These are phyloP conservation scores for Vigna hirtella DNA, from an alignment of 306 rosid species.

Conservation along the genomic window DNA sequence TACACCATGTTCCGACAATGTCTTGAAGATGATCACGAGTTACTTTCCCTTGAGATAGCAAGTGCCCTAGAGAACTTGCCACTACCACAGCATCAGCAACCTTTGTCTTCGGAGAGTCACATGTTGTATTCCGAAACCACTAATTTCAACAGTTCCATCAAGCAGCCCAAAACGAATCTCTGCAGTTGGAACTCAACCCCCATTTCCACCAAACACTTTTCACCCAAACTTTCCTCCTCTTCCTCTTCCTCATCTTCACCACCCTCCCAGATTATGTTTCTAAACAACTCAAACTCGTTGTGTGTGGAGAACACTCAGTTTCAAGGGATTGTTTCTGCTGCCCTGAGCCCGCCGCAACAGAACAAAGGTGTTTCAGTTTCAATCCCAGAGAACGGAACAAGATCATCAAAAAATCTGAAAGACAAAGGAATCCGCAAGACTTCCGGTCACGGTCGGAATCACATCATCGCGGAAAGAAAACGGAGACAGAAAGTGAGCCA, in stretches of 20 bases:
- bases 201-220: not conserved
- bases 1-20: conserved; percentile 48
- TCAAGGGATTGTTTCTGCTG: not conserved
- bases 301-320: not conserved
- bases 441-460: conserved; percentile 59
- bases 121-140: conserved; percentile 31
- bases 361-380: not conserved
- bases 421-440: conserved; percentile 36
- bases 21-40: conserved; percentile 41
- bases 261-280: conserved; percentile 53
- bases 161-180: conserved; percentile 22
- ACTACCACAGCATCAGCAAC: conserved; percentile 14
- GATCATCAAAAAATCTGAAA: not conserved
- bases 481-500: conserved; percentile 82
- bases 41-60: conserved; percentile 46
- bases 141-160: conserved; percentile 34
- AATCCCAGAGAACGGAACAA: conserved; percentile 32
- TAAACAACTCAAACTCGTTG: conserved; percentile 40
- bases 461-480: conserved; percentile 79
- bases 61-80: conserved; percentile 44
- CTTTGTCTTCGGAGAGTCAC: conserved; percentile 55
- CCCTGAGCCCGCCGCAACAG: no score
- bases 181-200: conserved; percentile 30
- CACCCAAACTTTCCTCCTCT: conserved; percentile 10
- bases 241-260: conserved; percentile 42